Conservation (phyloP, 2,329 filamentous ascomycete genomes). For the Furcasterigmium sp. region DNA sequence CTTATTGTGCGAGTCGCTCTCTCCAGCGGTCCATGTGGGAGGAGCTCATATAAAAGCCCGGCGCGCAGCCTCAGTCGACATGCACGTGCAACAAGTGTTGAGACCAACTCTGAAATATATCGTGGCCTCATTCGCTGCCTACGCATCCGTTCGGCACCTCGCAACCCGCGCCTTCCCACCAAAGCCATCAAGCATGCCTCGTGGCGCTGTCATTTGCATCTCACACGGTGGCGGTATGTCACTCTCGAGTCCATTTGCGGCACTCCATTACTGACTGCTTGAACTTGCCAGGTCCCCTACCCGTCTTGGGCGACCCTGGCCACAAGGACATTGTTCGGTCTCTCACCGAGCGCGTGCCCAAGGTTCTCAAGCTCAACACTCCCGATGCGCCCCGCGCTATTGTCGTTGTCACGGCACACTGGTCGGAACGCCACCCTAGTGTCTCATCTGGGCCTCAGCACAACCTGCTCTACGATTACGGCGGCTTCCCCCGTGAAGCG, state of each 20-base stretch:
- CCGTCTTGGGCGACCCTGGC: slow-evolving; percentile 47
- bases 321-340: slow-evolving; percentile 47
- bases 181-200: slow-evolving; percentile 24
- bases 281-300: slow-evolving; percentile 46
- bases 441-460: slow-evolving; percentile 45
- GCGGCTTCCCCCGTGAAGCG: slow-evolving; percentile 49
- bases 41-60: too few species aligned
- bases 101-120: slow-evolving; percentile 1
- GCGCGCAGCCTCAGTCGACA: too few species aligned
- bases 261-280: background rate
- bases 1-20: too few species aligned
- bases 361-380: slow-evolving; percentile 49
- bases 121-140: slow-evolving; percentile 5
- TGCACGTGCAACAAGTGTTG: background rate
- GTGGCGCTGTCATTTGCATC: slow-evolving; percentile 40
- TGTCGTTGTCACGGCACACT: slow-evolving; percentile 54
- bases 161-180: slow-evolving; percentile 5
- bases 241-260: background rate
- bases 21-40: too few species aligned
- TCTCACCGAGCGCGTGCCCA: slow-evolving; percentile 46
- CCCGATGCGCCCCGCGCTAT: slow-evolving; percentile 44
- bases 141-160: slow-evolving; percentile 8
- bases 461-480: slow-evolving; percentile 52
- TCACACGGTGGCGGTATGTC: slow-evolving; percentile 42
- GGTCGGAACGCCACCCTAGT: slow-evolving; percentile 42